Evolutionary conservation across 176 grass and related monocot genomes (phyloP), one percentile per base, ranked within the genome.

Genomic region (Typha latifolia): DNA sequence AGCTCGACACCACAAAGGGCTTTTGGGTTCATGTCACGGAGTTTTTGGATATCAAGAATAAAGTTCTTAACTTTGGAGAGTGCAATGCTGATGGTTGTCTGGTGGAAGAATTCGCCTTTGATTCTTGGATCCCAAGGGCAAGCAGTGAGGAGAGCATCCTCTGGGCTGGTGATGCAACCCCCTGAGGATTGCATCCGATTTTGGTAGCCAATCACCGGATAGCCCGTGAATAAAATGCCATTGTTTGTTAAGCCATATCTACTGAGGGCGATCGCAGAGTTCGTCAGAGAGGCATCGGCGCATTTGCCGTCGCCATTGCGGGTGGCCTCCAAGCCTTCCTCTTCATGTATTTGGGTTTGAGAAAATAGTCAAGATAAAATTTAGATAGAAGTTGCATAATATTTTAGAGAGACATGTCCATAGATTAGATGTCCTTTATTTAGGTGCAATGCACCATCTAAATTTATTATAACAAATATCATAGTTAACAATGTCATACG

Each of bases 1-100:
- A 88, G 85, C 69, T 88, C 90, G 21, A 88, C 69, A 62, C 85
- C 76, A 15, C 90, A 93, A 5, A 93, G 76, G 4, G 90, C 69
- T 19, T 8, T 48, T 3, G 90, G 75, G 15, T 81, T 59, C 0
- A 85, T 13, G 62, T 93, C 82, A 2, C 85, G 66, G 1, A 93
- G 69, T 49, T n/a, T 81, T 43, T 68, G 69, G 10, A 88, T 66
- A 14, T 93, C 90, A 0, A 31, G 51, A 16, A 93, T 63, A 83
- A 93, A 93, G 53, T 79, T 76, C 50, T 12, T 31, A 12, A 73
- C 79, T 26, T 66, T 81, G 55, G 43, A 5, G n/a, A 93, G 0
- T 4, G 70, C 57, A 3, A 93, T 63, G 82, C 85, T 93, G 76
- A 93, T 69, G 62, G 82, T 61, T 26, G 85, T 88, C 55, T 93